phyloP scores from a whole-genome alignment of 2,329 filamentous ascomycete species.

The Xylariaceae sp. region DNA sequence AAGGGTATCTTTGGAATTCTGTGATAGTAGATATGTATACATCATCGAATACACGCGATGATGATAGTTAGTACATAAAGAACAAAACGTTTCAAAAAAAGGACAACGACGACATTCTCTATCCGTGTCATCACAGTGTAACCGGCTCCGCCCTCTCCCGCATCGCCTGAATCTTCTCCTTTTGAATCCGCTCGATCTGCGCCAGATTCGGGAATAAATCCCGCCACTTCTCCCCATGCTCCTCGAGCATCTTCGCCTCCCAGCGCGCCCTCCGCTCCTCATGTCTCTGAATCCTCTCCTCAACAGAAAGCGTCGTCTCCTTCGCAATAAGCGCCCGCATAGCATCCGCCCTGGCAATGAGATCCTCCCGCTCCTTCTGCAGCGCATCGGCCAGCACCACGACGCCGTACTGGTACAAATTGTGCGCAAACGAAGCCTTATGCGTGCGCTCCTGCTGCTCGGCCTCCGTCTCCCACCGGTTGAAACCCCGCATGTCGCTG shows the following conservation, averaged over 20 bases:
- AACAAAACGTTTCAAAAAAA: too few species aligned
- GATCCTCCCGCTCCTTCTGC: slow-evolving; percentile 20
- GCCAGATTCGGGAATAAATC: slow-evolving; percentile 13
- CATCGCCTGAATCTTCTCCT: neutral
- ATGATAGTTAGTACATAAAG: too few species aligned
- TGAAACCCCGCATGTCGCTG: neutral
- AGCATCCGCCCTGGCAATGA: slow-evolving; percentile 29
- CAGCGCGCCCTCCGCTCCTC: slow-evolving; percentile 15
- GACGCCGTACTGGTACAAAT: slow-evolving; percentile 17
- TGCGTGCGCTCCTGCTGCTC: too few species aligned
- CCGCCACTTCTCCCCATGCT: slow-evolving; percentile 22
- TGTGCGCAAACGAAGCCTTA: slow-evolving; percentile 11
- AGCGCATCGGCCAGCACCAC: slow-evolving; percentile 1
- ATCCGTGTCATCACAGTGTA: neutral
- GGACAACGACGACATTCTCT: neutral
- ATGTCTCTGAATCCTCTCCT: slow-evolving; percentile 21
- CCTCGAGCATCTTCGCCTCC: slow-evolving; percentile 23
- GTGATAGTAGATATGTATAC: too few species aligned
- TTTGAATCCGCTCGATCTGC: neutral
- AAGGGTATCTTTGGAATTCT: neutral
- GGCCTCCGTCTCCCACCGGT: too few species aligned
- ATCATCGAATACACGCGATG: too few species aligned
- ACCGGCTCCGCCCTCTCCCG: neutral
- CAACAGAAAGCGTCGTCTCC: slow-evolving; percentile 22
- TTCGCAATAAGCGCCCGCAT: slow-evolving; percentile 27